These are phyloP conservation scores for Lactarius hengduanensis DNA, from an alignment of 768 basidiomycete species.

Conservation along the genomic window DNA sequence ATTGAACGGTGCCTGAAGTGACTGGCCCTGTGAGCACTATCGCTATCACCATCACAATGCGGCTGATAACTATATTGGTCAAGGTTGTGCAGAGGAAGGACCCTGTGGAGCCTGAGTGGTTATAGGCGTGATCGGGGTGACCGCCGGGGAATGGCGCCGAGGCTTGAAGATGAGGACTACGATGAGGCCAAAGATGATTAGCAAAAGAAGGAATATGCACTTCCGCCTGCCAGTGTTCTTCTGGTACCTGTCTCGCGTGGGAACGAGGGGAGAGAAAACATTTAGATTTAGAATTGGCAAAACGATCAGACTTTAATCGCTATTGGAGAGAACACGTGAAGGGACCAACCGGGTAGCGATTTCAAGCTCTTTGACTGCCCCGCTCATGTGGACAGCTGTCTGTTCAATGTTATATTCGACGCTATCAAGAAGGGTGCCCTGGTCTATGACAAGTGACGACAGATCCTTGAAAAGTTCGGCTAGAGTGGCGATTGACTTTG, in stretches of 20 bases:
- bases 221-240: slow-evolving; percentile 89
- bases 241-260: slow-evolving; percentile 67
- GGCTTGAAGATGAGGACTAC: slow-evolving; percentile 93
- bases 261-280: neutral
- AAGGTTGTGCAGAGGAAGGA: slow-evolving; percentile 1
- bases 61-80: slow-evolving; percentile 5
- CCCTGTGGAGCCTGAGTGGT: slow-evolving; percentile 22
- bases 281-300: slow-evolving; percentile 8
- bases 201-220: slow-evolving; percentile 87
- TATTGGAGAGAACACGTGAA: slow-evolving; percentile 21
- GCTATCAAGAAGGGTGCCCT: slow-evolving; percentile 94
- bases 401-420: slow-evolving; percentile 98
- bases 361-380: slow-evolving; percentile 82
- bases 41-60: slow-evolving; percentile 10
- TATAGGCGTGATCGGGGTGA: slow-evolving; percentile 33
- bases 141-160: slow-evolving; percentile 47
- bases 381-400: slow-evolving; percentile 75
- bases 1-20: slow-evolving; percentile 1
- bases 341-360: slow-evolving; percentile 72
- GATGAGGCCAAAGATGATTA: slow-evolving; percentile 86
- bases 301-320: slow-evolving; percentile 19
- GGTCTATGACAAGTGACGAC: slow-evolving; percentile 91
- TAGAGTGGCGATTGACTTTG: slow-evolving; percentile 84
- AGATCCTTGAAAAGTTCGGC: slow-evolving; percentile 98
- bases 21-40: neutral